Evolutionary conservation across 1,284 basidiomycete species (phyloP), one percentile per base, ranked within the genome.

Genomic region (Austropuccinia psidii): DNA sequence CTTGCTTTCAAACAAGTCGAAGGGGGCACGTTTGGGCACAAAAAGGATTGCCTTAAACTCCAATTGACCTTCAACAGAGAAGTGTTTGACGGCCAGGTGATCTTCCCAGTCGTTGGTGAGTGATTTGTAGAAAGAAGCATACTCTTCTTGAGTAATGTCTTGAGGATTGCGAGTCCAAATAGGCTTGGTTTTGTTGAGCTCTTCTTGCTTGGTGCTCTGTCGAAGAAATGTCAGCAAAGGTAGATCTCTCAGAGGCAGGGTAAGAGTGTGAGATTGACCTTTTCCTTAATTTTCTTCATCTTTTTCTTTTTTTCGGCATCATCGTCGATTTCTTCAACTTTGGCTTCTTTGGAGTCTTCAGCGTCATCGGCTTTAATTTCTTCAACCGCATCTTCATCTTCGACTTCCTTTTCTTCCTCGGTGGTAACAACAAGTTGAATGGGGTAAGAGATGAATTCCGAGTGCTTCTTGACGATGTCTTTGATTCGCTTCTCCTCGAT

Each of bases 381-480:
- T 64, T 78, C 78, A 43, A 78, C 78, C 21, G 70, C 77, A 1
- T 78, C 77, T 24, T 79, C 78, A 47, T 80, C 79, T 73, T 79
- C 79, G 45, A 80, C 78, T 75, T 79, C 80, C 79, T 81, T 80
- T 86, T 98, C 96, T 75, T 96, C 91, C 86, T 98, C 95, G 88
- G 98, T 99, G 82, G 92, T 93, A 77, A 97, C 93, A 70, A 92
- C 92, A 78, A 99, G 88, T 83, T 98, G 94, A 81, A 98, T 99
- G 77, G 95, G 96, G 86, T 98, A 98, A 61, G 95, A 98, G 85
- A 98, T 99, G 86, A 98, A 98, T 85, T 98, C 95, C 80, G 96
- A 98, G 87, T 99, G 96, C 87, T 98, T 98, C 88, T 98, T 98
- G 83, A 99, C 95, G 78, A 96, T 93, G 79, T 98, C 96, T 85